Base-by-base conservation (phyloP, 2,329 filamentous ascomycete genomes). In the Epichloe coenophiala region DNA sequence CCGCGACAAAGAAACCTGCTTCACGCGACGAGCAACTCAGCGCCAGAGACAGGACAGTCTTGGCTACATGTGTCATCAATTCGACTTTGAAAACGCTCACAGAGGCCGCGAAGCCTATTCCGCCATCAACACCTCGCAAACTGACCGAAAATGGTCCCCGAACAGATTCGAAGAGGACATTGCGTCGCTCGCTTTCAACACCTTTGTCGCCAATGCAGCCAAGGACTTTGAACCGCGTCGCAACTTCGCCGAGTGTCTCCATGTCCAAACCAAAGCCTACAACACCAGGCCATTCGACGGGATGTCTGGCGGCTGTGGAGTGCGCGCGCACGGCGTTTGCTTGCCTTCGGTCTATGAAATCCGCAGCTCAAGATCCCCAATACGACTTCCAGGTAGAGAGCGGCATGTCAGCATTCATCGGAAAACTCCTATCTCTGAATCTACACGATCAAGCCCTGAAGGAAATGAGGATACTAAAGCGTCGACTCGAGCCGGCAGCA, bases 41-140 rank as follows among this genome's bases (percentile, higher is more conserved):
- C 21, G 49, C 57, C 56, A 71, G 66, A 57, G 83, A 88, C 51
- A 80, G 76, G 63, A 81, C 80, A 47, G 71, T 78, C 43, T 68
- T 90, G 37, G 85, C 86, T 12, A 88, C 85, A 0, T 78, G 88
- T 54, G 72, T 88, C 37, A 79, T 88, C 59, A 91, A 90, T 62
- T 71, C 72, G 6, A 75, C 81, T 1, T 71, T 90, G 39, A 88
- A 86, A 59, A 73, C 77, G 9, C 72, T 91, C 3, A 74, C 75
- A n/a, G 81, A 86, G 51, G 80, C 80, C 0, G 72, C 80, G 19
- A 88, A 82, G 61, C 65, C 69, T 2, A 54, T 66, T 3, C 56
- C 64, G 1, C 55, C 59, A 4, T 49, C 63, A 2, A 62, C 65
- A 13, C 60, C 67, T 7, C 57, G 59, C n/a, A 63, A 64, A 40